Base-by-base conservation (phyloP, 148 eudicot species). In the Spergularia bocconei region DNA sequence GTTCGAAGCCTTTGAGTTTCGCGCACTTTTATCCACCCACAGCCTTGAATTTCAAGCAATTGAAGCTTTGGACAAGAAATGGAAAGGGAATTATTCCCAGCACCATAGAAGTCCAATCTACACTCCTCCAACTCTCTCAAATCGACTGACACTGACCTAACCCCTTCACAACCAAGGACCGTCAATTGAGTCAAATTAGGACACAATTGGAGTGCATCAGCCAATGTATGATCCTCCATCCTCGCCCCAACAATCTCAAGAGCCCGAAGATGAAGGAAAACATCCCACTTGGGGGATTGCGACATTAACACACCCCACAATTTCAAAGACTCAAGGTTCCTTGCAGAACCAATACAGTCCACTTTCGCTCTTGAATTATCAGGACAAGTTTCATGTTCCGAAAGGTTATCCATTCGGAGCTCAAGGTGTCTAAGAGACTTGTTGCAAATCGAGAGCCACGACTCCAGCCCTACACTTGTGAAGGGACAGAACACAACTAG, bases 401-500 rank as follows among this genome's bases (percentile, higher is more conserved):
- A 79, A 20, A 92, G 86, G 71, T 87, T 85, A 75, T 95, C 98
- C 89, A 95, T 76, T 10, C 96, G 76, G 21, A 95, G 88, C 81
- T 95, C 98, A 16, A 95, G 93, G 76, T 77, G 83, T 72, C 72
- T 81, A 64, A 95, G 85, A 11, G 90, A 82, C n/a, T 79, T 23
- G 36, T 90, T 83, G 11, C 74, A 70, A 23, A 71, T 48, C 8
- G 83, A 77, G 12, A 95, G 89, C 97, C 98, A 95, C 8, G 87
- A 83, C 2, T 82, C 82, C 2, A 95, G 89, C 53, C 96, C 96
- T 13, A 71, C 58, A 50, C 81, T 79, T 16, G 93, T 76, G 79
- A 95, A 92, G 41, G 98, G 96, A 77, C 98, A 95, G 74, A 89
- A 95, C n/a, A 95, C 97, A 23, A 95, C 88, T 11, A 95, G 97